Percentiles rank a stretch among this genome's conserved stretches.
These are phyloP conservation scores for Zoysia japonica DNA, from an alignment of 176 grass and related monocot species.

Conservation along the genomic window DNA sequence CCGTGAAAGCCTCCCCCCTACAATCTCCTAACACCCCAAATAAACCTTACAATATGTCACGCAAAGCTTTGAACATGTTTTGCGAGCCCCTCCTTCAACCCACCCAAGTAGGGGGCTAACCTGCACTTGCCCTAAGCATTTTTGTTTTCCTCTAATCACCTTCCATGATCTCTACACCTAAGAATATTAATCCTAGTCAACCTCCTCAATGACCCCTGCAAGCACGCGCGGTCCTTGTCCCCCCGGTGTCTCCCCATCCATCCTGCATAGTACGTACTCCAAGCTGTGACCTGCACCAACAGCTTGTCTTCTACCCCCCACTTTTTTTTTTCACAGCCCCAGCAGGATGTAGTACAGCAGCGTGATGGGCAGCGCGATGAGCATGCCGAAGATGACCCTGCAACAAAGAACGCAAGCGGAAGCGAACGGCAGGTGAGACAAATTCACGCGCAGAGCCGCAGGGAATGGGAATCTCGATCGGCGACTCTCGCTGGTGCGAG, in stretches of 20 bases:
- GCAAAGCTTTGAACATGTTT: not conserved
- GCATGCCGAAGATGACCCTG: slow-evolving; percentile 97
- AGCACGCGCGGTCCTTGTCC: slow-evolving; percentile 28
- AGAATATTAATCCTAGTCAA: slow-evolving; percentile 36
- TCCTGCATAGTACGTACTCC: not conserved
- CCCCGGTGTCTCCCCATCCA: slow-evolving; percentile 28
- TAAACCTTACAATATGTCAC: not conserved
- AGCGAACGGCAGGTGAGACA: slow-evolving; percentile 39
- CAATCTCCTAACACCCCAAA: slow-evolving; percentile 20
- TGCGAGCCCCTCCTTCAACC: not conserved
- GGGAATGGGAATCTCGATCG: slow-evolving; percentile 7
- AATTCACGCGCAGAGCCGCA: not conserved
- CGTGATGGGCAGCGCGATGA: slow-evolving; percentile 91
- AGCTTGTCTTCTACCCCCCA: not conserved
- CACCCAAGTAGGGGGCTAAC: not conserved
- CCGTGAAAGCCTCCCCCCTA: not conserved
- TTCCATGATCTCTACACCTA: slow-evolving; percentile 42
- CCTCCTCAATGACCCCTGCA: slow-evolving; percentile 3
- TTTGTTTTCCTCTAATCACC: not conserved
- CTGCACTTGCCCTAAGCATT: slow-evolving; percentile 20
- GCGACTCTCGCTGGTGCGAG: not conserved
- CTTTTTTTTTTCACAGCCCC: slow-evolving; percentile 47
- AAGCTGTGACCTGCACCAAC: slow-evolving; percentile 1
- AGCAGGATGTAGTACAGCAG: slow-evolving; percentile 91
- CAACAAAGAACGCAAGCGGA: slow-evolving; percentile 17